Evolutionary conservation across 2,329 filamentous ascomycete species (phyloP).

Genomic region (Pyrenophora graminea): DNA sequence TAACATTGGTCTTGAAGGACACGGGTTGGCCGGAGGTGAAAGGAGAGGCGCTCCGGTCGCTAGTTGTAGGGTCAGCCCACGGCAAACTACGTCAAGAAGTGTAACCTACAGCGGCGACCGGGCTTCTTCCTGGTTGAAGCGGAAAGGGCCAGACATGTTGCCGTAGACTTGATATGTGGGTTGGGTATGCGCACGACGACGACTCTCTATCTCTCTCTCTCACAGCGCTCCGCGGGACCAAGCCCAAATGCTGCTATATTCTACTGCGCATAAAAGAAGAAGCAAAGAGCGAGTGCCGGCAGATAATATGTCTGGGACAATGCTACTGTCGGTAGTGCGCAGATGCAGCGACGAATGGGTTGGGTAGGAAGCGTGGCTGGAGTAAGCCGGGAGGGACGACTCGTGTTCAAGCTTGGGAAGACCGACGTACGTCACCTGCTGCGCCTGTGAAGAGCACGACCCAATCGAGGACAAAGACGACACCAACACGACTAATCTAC

Average conservation of each 20-base stretch:
- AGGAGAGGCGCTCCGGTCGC: constrained; percentile 35
- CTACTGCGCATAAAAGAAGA: constrained; percentile 24
- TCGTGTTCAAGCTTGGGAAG: constrained; percentile 11
- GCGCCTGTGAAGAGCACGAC: neutral
- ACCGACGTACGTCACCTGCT: constrained; percentile 17
- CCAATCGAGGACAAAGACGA: neutral
- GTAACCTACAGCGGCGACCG: constrained; percentile 46
- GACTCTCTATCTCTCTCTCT: neutral
- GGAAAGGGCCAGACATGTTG: constrained; percentile 49
- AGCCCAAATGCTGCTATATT: constrained; percentile 17
- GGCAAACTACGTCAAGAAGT: neutral
- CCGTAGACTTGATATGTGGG: neutral
- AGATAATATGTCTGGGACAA: neutral
- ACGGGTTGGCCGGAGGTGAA: constrained; percentile 49
- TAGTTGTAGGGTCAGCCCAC: constrained; percentile 21
- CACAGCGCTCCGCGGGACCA: constrained; percentile 16
- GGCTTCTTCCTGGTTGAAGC: constrained; percentile 43
- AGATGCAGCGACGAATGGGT: constrained; percentile 1
- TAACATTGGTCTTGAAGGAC: constrained; percentile 82
- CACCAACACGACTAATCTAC: too few species aligned
- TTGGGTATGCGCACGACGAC: constrained; percentile 4
- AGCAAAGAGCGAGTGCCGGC: neutral
- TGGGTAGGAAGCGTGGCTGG: constrained; percentile 9
- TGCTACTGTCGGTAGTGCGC: neutral
- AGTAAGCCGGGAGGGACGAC: constrained; percentile 2